phyloP scores from a whole-genome alignment of 2,329 filamentous ascomycete species.

The Zalaria obscura region DNA sequence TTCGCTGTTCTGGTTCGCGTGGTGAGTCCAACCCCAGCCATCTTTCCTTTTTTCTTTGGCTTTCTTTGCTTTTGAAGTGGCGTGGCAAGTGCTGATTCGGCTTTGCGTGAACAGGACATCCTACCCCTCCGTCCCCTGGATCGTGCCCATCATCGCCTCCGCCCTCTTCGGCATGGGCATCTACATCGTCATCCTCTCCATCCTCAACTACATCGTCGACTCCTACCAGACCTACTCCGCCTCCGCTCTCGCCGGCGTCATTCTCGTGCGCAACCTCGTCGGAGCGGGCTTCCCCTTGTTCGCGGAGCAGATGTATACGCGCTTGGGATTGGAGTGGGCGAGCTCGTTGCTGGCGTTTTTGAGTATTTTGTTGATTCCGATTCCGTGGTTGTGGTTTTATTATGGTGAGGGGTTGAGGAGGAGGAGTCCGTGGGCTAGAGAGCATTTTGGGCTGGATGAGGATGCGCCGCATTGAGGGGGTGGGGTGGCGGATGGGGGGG shows the following conservation, averaged over 20 bases:
- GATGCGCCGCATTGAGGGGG: constrained; percentile 4
- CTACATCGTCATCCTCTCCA: constrained; percentile 36
- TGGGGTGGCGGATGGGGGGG: neutral
- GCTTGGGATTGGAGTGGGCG: constrained; percentile 28
- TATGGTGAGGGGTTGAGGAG: constrained; percentile 9
- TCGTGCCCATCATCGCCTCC: constrained; percentile 35
- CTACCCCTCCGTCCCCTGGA: constrained; percentile 14
- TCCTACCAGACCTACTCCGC: constrained; percentile 31
- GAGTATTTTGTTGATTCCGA: constrained; percentile 20
- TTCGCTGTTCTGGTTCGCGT: constrained; percentile 10
- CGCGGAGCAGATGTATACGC: constrained; percentile 18
- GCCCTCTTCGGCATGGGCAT: constrained; percentile 37
- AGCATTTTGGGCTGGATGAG: constrained; percentile 5
- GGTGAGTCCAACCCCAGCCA: too few species aligned
- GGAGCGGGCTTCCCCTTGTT: constrained; percentile 16
- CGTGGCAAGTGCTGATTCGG: too few species aligned
- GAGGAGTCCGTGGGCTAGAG: constrained; percentile 2
- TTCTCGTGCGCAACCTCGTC: constrained; percentile 25
- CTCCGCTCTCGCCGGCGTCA: constrained; percentile 24
- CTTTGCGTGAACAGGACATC: constrained; percentile 4
- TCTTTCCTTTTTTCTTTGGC: too few species aligned
- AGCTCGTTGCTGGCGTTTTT: constrained; percentile 28
- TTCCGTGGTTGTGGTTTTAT: constrained; percentile 22
- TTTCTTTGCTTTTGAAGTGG: neutral
- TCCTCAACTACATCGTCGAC: constrained; percentile 35